A percentile compares a stretch with the other conserved stretches of the same genome.
Conservation (phyloP, 225 moss, liverwort and hornwort species). For the Neckera pumila region DNA sequence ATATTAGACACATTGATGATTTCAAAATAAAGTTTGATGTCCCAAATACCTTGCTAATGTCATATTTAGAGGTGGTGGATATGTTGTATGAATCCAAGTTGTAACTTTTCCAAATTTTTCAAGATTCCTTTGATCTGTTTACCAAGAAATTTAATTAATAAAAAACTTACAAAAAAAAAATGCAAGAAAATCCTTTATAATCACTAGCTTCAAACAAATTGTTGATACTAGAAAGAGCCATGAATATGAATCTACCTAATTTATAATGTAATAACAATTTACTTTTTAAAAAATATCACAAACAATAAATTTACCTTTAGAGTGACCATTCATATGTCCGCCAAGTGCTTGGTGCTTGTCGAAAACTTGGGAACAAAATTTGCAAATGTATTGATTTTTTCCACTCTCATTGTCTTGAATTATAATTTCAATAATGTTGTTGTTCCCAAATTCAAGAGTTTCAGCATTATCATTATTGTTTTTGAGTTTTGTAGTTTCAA, state of each 20-base stretch:
- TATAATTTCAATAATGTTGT: not conserved
- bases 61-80: not conserved
- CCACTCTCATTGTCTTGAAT: not conserved
- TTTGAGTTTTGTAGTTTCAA: not conserved
- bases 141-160: not conserved
- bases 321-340: slow-evolving; percentile 8
- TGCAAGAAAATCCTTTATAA: not conserved
- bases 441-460: not conserved
- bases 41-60: not conserved
- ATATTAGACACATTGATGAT: not conserved
- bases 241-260: not conserved
- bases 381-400: not conserved
- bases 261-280: not conserved
- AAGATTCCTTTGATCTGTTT: not conserved
- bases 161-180: not conserved
- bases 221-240: not conserved
- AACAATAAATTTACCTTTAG: not conserved
- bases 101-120: not conserved
- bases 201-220: not conserved
- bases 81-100: not conserved
- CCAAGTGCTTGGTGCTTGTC: not conserved
- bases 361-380: not conserved
- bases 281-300: not conserved
- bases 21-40: not conserved
- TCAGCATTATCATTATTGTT: not conserved